Evolutionary conservation across 2,329 filamentous ascomycete species (phyloP), one percentile per base, ranked within the genome.

Genomic region (Penicillium decumbens): DNA sequence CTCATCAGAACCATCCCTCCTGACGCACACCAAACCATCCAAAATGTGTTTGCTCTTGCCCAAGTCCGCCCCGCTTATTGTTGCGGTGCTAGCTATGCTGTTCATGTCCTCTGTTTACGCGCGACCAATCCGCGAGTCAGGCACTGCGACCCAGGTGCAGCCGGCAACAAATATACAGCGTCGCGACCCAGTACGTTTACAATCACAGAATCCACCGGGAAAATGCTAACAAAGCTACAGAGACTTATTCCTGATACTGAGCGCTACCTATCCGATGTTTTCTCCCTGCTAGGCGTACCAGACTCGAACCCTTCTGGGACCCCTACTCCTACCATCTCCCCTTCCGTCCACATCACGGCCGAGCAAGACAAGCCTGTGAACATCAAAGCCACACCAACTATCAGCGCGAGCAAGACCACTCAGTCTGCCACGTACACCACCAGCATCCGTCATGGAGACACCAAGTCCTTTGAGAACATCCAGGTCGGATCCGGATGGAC

Each of bases 221-320:
- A 9, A 4, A 24, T 3, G 2, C 9, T 1, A 28, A 27, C 10
- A 18, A 3, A 20, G 48, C 59, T 15, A 23, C 29, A 65, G 61
- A 54, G 62, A 48, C 41, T 62, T 6, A 59, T 64, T 30, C 60
- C 63, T 13, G 47, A 56, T 23, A 56, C 51, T 8, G 24, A 53
- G 6, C 10, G 54, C 3, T 54, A 64, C 24, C 25, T 65, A 1
- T 6, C 40, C 32, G 13, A 46, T 2, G 9, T 64, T 18, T 39
- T 65, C 3, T 32, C 52, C 29, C 33, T 46, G 6, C 20, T 65
- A 3, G 62, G 61, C 6, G 30, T 65, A 3, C 8, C 18, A 6
- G 25, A 45, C 12, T 43, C 54, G 4, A 15, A 27, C 8, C 1
- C 49, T 46, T 52, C 23, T 25, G 28, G 48, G 30, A 52, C 20